Percentiles rank a stretch among this genome's conserved stretches.
Conservation (phyloP, 768 basidiomycete genomes). For the Mycena filopes region DNA sequence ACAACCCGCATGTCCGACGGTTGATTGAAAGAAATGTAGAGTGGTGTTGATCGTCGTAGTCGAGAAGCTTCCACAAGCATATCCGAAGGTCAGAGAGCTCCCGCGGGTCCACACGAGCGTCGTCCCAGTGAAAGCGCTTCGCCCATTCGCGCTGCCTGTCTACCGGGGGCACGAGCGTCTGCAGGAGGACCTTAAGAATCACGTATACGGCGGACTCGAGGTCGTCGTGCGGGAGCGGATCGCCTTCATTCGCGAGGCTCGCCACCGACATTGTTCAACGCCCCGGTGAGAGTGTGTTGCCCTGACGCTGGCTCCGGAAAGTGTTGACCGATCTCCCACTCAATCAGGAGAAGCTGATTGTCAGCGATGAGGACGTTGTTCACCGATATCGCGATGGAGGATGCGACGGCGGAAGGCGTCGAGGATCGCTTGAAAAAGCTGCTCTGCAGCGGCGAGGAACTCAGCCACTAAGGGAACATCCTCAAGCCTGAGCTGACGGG, state of each 20-base stretch:
- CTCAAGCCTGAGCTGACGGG: constrained; percentile 4
- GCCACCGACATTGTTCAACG: constrained; percentile 24
- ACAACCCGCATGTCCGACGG: neutral
- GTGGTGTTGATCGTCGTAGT: neutral
- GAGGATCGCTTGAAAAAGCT: constrained; percentile 8
- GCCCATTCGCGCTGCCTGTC: constrained; percentile 8
- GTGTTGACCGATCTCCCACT: constrained; percentile 2
- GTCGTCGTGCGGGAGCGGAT: constrained; percentile 27
- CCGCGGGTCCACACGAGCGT: neutral
- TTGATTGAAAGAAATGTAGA: neutral
- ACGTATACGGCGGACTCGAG: constrained; percentile 25
- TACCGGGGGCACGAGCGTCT: constrained; percentile 20
- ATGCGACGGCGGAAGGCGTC: constrained; percentile 18
- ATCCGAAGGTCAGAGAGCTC: neutral
- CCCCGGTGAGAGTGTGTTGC: constrained; percentile 12
- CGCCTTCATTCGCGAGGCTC: neutral
- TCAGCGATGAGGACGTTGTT: neutral
- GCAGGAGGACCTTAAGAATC: constrained; percentile 22
- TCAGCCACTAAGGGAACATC: constrained; percentile 3
- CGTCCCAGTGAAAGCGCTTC: constrained; percentile 14
- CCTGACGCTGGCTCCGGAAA: neutral
- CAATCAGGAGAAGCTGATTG: neutral
- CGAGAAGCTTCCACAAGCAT: neutral
- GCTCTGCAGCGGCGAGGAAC: constrained; percentile 2
- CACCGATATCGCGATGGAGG: constrained; percentile 1